Conservation (phyloP, 192 early-diverging fungal genomes). For the Coemansia sp. region DNA sequence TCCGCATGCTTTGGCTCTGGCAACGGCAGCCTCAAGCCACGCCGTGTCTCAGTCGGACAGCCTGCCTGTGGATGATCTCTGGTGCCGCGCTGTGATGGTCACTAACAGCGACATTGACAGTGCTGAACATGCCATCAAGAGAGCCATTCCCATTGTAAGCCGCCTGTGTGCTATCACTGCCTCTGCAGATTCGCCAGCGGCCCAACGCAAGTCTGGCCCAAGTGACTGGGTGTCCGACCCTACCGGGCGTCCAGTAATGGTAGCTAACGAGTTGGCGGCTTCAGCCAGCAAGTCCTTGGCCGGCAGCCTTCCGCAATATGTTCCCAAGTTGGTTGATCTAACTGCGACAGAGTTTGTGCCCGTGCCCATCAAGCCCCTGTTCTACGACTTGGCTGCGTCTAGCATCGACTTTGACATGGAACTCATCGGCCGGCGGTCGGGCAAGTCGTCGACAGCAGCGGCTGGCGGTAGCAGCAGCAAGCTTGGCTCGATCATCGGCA, state of each 20-base stretch:
- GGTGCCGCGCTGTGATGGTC: constrained; percentile 10
- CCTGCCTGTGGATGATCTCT: constrained; percentile 15
- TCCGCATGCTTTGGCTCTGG: constrained; percentile 16
- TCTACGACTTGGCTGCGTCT: constrained; percentile 51
- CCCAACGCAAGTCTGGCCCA: background rate
- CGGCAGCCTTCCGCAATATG: background rate
- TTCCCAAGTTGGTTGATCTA: constrained; percentile 39
- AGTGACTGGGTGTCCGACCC: constrained; percentile 16
- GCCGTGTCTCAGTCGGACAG: background rate
- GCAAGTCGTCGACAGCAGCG: constrained; percentile 14
- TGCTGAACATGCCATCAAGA: background rate
- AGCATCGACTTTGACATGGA: constrained; percentile 46
- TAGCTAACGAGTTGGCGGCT: background rate
- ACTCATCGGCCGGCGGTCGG: constrained; percentile 22
- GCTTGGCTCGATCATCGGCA: constrained; percentile 46
- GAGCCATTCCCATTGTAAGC: constrained; percentile 13
- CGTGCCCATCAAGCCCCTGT: constrained; percentile 47
- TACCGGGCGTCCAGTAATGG: constrained; percentile 13
- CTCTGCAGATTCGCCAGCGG: background rate
- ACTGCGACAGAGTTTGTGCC: constrained; percentile 14
- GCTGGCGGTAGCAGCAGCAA: constrained; percentile 22
- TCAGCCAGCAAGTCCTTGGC: background rate
- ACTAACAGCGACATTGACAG: background rate
- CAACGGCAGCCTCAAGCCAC: background rate
- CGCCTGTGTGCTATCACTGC: constrained; percentile 1